Conservation (phyloP, 805 yeast species). For the Candida koratica region DNA sequence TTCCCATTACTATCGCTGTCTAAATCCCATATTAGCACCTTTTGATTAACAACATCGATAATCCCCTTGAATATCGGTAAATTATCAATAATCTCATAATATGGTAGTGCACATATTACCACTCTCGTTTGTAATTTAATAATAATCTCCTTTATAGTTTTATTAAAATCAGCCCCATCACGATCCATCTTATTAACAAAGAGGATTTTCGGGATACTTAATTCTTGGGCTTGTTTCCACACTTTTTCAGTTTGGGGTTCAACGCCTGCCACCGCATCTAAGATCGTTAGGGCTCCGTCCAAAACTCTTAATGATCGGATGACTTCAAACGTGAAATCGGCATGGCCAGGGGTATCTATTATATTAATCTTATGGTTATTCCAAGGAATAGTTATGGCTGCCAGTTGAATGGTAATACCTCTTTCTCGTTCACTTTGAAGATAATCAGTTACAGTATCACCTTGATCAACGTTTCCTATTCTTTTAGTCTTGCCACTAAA, state of each 20-base stretch:
- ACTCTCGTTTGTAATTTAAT: constrained; percentile 70
- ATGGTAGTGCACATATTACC: constrained; percentile 73
- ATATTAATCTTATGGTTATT: constrained; percentile 69
- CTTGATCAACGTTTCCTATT: constrained; percentile 93
- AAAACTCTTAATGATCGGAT: constrained; percentile 82
- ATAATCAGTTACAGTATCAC: constrained; percentile 94
- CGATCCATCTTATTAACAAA: constrained; percentile 95
- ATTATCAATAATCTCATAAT: constrained; percentile 44
- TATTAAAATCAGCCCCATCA: constrained; percentile 89
- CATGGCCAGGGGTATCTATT: constrained; percentile 98
- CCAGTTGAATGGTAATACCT: constrained; percentile 95
- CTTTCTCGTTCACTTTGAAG: constrained; percentile 85
- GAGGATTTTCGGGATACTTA: constrained; percentile 69
- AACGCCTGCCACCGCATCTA: constrained; percentile 97
- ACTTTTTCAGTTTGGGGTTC: constrained; percentile 98
- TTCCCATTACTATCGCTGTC: constrained; percentile 44
- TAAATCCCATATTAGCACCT: constrained; percentile 51
- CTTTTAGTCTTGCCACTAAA: constrained; percentile 76
- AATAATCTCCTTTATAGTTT: constrained; percentile 83
- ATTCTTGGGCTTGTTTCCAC: constrained; percentile 77
- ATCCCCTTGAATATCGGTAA: constrained; percentile 57
- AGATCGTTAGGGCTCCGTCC: constrained; percentile 89
- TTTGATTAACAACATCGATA: constrained; percentile 66
- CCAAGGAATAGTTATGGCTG: constrained; percentile 93
- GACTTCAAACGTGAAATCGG: constrained; percentile 95